Base-by-base conservation (phyloP, 108 stramenopile genomes). In the Asterionellopsis glacialis region DNA sequence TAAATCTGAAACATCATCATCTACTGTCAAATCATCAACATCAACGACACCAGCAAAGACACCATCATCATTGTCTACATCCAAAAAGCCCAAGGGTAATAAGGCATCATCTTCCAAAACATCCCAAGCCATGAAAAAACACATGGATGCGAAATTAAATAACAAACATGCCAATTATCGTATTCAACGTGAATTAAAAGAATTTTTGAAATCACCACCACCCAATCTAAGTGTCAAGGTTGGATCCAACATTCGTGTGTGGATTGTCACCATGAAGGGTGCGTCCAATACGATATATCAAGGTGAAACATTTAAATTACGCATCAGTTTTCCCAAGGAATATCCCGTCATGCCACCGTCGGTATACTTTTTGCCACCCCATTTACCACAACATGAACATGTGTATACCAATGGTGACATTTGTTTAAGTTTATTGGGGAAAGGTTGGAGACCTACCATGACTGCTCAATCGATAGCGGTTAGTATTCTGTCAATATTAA, bases 371-470 rank as follows among this genome's bases (percentile, higher is more conserved):
- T 62, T 98, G 45, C 67, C 83, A 47, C 84, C 85, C 16, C 33
- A 33, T 7, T 69, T 75, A 27, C 88, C 89, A 33, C 63, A 79
- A 41, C 95, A 95, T 68, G 89, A 90, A 58, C 97, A 98, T 69
- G 94, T 96, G n/a, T 98, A 98, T 67, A 96, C 97, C 41, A 98
- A 98, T 76, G 97, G 97, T 18, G 97, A 98, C 65, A 98, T 98
- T 63, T 96, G 97, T 65, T 76, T 98, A 57, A 87, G 77, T 56
- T 65, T 98, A 50, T 70, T 98, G n/a, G 95, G 95, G 9, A 85
- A 89, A 52, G 97, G 91, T 67, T 98, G 97, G 97, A 62, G 92
- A 47, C 97, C 97, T 5, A 95, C 88, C 47, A 95, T 98, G 91
- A 96, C 95, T 41, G 95, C 92, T 24, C 91, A 94, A 68, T 84